Conservation (phyloP, 768 basidiomycete species). For the Hydnomerulius pinastri region DNA sequence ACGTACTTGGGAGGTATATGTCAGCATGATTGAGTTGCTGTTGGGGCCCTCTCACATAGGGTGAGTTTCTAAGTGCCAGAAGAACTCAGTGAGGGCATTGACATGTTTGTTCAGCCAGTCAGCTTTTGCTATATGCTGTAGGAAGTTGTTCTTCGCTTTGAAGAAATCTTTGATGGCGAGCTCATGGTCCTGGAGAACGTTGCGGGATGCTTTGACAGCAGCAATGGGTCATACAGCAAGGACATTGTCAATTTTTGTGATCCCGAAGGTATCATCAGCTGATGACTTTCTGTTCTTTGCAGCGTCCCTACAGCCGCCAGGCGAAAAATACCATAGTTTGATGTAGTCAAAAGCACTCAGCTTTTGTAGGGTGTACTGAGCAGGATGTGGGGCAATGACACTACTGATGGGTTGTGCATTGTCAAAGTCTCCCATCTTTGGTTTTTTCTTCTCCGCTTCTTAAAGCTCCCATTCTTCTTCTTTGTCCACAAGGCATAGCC, state of each 20-base stretch:
- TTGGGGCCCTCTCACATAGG: neutral
- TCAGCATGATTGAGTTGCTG: neutral
- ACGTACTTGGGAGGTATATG: neutral
- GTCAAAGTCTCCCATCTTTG: neutral
- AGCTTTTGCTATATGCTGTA: neutral
- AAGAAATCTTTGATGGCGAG: conserved; percentile 22
- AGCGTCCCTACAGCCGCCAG: neutral
- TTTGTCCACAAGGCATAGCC: neutral
- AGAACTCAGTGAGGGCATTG: neutral
- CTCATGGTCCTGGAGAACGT: conserved; percentile 10
- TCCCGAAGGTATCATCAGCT: conserved; percentile 9
- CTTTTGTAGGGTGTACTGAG: conserved; percentile 11
- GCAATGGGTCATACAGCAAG: conserved; percentile 12
- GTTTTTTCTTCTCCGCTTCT: neutral
- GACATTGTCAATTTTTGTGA: conserved; percentile 8
- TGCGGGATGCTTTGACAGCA: conserved; percentile 16
- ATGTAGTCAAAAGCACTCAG: neutral
- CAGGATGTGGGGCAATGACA: neutral
- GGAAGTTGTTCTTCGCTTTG: conserved; percentile 12
- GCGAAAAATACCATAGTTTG: conserved; percentile 14
- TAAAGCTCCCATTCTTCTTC: neutral
- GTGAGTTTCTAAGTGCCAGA: conserved; percentile 11
- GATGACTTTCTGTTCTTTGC: neutral
- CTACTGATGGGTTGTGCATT: neutral
- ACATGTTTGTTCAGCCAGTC: neutral